Evolutionary conservation across 495 filamentous ascomycete genomes (phyloP), one percentile per base, ranked within the genome.

Genomic region (Xanthoparmelia taractica): DNA sequence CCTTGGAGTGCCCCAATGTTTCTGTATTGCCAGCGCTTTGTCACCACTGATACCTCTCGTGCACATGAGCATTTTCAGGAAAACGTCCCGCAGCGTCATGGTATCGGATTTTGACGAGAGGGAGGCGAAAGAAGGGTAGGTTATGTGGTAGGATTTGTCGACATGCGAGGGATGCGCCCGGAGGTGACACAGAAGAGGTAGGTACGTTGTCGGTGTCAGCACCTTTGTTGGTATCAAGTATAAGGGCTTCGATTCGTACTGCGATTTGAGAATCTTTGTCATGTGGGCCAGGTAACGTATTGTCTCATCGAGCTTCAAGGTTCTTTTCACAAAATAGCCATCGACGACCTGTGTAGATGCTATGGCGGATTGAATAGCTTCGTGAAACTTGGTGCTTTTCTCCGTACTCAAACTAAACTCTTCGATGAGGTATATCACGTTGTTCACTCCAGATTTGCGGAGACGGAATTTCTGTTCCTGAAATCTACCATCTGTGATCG

Each of bases 11-110:
- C 77, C 81, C 86, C 88, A 95, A 15, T 76, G 70, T 65, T 81
- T 84, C 65, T 92, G 89, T 15, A 95, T 90, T 73, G 91, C 89
- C 4, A 91, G 71, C 0, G 90, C 89, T 70, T 91, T 92, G 66
- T 94, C 90, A 0, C 88, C 87, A 7, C 84, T 86, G n/a, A 95
- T 76, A 3, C 89, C 87, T 31, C 81, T 80, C 13, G 84, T 88
- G 67, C 87, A 90, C 90, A 95, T 93, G 57, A 95, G 76, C 89
- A 95, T 93, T 72, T 93, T 93, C 29, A 94, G 70, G 68, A 81
- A 93, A 0, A 93, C 70, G 64, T 95, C 90, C 45, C 89, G 79
- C 27, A 93, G 77, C 4, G 87, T 87, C 52, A 91, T 78, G 48
- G 79, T 78, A 36, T 89, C 87, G 0, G 87, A 90, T 72, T 95